Conservation (phyloP, 148 eudicot genomes). For the Cornus florida region DNA sequence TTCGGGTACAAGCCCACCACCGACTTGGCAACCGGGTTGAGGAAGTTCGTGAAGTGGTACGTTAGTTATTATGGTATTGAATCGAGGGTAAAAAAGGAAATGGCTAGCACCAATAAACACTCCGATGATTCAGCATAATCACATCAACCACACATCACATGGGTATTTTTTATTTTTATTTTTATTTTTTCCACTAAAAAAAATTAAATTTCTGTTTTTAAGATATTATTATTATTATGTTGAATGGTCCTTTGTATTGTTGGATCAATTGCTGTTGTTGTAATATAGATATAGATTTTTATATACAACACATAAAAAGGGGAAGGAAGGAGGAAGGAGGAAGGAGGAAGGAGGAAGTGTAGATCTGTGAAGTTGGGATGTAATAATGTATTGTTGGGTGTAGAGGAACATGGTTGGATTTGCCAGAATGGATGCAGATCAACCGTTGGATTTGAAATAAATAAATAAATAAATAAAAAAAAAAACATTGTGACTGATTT, state of each 20-base stretch:
- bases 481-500: conserved; percentile 15
- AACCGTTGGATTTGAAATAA: conserved; percentile 16
- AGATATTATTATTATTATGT: background rate
- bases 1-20: conserved; percentile 90
- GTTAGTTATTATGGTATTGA: conserved; percentile 77
- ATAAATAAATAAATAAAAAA: too few species aligned
- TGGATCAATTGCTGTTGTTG: conserved; percentile 23
- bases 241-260: conserved; percentile 7
- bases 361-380: conserved; percentile 15
- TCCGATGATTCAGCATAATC: conserved; percentile 13
- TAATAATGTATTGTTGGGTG: conserved; percentile 18
- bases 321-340: too few species aligned
- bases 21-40: conserved; percentile 73
- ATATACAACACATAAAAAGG: conserved; percentile 6
- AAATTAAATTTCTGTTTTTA: background rate
- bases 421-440: conserved; percentile 17
- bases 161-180: background rate
- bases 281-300: conserved; percentile 31
- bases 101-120: background rate
- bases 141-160: conserved; percentile 23
- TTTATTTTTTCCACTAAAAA: background rate
- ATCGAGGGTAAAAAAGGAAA: conserved; percentile 64
- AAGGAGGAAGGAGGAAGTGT: conserved; percentile 10
- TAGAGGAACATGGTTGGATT: conserved; percentile 3
- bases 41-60: conserved; percentile 94